Percentiles rank a stretch among this genome's conserved stretches.
These are phyloP conservation scores for Wallacemonas sp. DNA, from an alignment of 208 protist species.

Conservation along the genomic window DNA sequence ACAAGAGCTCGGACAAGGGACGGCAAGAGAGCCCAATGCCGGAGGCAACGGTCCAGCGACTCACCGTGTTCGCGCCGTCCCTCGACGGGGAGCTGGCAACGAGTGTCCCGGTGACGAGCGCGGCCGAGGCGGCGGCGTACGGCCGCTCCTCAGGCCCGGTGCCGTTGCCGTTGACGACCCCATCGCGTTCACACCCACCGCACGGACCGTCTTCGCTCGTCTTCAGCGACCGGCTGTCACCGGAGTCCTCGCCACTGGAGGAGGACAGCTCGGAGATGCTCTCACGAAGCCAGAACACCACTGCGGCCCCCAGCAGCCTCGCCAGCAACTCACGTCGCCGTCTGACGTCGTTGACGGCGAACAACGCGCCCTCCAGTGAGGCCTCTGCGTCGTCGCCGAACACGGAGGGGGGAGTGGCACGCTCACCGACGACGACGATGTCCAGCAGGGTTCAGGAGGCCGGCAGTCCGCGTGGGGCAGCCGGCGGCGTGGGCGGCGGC, in stretches of 20 bases:
- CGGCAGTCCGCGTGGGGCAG: too few relatives aligned
- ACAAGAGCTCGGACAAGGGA: conserved; percentile 76
- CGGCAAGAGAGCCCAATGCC: conserved; percentile 38
- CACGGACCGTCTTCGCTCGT: too few relatives aligned
- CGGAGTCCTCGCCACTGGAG: not conserved
- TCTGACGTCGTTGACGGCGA: too few relatives aligned
- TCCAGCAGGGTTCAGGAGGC: too few relatives aligned
- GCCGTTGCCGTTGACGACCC: too few relatives aligned
- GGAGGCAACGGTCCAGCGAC: conserved; percentile 7
- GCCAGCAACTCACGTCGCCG: not conserved
- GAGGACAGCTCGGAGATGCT: not conserved
- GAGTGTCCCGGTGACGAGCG: not conserved
- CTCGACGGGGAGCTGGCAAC: not conserved
- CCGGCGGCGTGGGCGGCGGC: not conserved
- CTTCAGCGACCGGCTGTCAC: too few relatives aligned
- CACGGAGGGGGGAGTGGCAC: too few relatives aligned
- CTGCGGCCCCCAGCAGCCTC: not conserved
- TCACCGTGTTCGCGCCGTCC: not conserved
- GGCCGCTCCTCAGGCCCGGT: not conserved
- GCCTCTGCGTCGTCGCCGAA: too few relatives aligned
- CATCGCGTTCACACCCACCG: too few relatives aligned
- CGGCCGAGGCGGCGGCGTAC: not conserved
- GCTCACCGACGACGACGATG: too few relatives aligned
- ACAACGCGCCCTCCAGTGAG: too few relatives aligned
- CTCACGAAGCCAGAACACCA: not conserved